Evolutionary conservation across 257 asterid genomes (phyloP).

Genomic region (Linderniella brevidens): DNA sequence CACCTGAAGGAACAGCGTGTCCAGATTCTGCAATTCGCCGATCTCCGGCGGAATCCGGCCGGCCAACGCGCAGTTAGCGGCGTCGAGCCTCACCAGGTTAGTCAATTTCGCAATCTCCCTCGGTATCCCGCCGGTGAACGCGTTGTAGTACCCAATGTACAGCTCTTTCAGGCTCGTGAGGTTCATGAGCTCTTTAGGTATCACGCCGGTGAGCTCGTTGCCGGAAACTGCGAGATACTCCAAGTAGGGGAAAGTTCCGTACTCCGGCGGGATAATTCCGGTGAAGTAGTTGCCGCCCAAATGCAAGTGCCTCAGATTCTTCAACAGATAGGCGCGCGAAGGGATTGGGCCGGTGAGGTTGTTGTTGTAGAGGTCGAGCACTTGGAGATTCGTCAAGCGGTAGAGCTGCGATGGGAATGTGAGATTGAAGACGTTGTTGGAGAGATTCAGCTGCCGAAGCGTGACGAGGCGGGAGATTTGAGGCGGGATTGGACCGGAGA

Average conservation of each 20-base stretch:
- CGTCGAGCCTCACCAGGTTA: conserved; percentile 35
- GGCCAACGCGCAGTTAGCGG: conserved; percentile 55
- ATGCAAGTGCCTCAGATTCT: conserved; percentile 38
- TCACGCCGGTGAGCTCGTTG: conserved; percentile 38
- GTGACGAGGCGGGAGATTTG: conserved; percentile 26
- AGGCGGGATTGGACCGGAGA: conserved; percentile 44
- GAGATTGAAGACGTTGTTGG: conserved; percentile 34
- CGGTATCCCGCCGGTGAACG: conserved; percentile 54
- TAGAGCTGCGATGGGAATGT: conserved; percentile 30
- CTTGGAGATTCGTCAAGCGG: conserved; percentile 27
- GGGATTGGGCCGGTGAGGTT: conserved; percentile 54
- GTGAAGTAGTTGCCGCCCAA: conserved; percentile 59
- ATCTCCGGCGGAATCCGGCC: conserved; percentile 60
- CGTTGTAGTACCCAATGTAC: conserved; percentile 65
- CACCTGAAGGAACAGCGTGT: conserved; percentile 63
- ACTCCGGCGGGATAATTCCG: conserved; percentile 39
- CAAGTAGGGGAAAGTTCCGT: conserved; percentile 27
- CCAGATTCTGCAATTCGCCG: conserved; percentile 39
- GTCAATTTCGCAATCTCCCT: conserved; percentile 57
- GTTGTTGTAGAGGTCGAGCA: conserved; percentile 59
- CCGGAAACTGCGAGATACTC: conserved; percentile 68
- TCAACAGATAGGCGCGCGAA: conserved; percentile 20
- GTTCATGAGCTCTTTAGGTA: conserved; percentile 51
- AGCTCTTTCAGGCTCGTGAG: conserved; percentile 37
- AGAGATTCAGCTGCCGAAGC: conserved; percentile 38